Evolutionary conservation across 208 protist genomes (phyloP), one percentile per base, ranked within the genome.

Genomic region (Leishmania amazonensis): DNA sequence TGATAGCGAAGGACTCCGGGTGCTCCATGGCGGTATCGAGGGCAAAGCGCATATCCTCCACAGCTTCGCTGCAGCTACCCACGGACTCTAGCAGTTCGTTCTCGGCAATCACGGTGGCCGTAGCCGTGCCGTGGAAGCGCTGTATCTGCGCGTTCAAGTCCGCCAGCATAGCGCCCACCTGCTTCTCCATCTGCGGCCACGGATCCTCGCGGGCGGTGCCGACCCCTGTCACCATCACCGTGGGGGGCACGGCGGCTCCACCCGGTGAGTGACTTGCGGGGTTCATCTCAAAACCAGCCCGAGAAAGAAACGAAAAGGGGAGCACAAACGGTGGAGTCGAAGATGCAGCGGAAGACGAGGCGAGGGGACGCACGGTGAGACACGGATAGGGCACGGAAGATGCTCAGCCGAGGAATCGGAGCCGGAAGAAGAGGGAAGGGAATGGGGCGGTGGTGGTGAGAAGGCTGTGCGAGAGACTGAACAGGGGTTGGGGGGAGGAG

Each of bases 11-110:
- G 8, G 90, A 86, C 84, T 96, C 92, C 17, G 94, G 92, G 79
- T 95, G 92, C 74, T 97, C 89, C 86, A 93, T 92, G 28, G 89
- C 91, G 67, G 88, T 90, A 78, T 96, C 92, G 13, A 95, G 85
- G 8, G 92, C 92, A 24, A 90, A 91, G 13, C 91, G 94, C 94
- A 97, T 95, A 77, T 93, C 92, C 72, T 91, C 90, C 19, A 97
- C 88, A 13, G 86, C 85, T 84, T 94, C 94, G 31, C 72, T 88
- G 72, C 85, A 91, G 76, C 79, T 85, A n/a, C 72, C 79, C n/a
- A 97, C 91, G 60, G 86, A 75, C 60, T 94, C 94, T 11, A 95
- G 78, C 42, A 96, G 72, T 76, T 96, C 91, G 47, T 96, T 93
- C 68, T 93, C 91, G 5, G 85, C 89, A 24, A 91, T 92, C 35